Evolutionary conservation across 1,139 yeast species (phyloP).

Genomic region (Lodderomyces elongisporus): DNA sequence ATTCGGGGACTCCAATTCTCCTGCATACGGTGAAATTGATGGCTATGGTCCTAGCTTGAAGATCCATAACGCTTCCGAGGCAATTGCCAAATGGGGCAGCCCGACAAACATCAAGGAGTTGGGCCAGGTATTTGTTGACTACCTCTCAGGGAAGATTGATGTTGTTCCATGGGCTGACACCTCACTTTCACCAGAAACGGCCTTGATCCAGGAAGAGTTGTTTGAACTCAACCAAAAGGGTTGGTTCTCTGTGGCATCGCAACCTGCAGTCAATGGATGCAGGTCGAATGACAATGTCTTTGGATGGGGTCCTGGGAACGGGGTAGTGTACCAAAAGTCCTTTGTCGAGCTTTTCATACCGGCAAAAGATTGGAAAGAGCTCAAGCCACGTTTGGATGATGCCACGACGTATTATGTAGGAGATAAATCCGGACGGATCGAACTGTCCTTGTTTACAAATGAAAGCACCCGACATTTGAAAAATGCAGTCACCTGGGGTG

Average conservation of each 20-base stretch:
- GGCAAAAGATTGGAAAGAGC: constrained; percentile 73
- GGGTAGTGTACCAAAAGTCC: constrained; percentile 88
- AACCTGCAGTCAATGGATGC: constrained; percentile 84
- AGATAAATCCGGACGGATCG: constrained; percentile 52
- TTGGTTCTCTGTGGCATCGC: constrained; percentile 87
- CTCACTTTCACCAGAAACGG: constrained; percentile 83
- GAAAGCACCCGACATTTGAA: constrained; percentile 28
- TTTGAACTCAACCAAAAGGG: constrained; percentile 71
- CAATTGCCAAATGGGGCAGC: constrained; percentile 75
- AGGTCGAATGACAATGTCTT: constrained; percentile 77
- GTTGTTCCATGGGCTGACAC: constrained; percentile 90
- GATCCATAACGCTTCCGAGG: constrained; percentile 60
- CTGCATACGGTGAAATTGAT: constrained; percentile 96
- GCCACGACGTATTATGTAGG: constrained; percentile 70
- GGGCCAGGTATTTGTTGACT: constrained; percentile 62
- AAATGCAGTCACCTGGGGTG: constrained; percentile 95
- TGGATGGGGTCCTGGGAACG: constrained; percentile 97
- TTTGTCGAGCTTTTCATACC: constrained; percentile 82
- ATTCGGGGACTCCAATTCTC: constrained; percentile 95
- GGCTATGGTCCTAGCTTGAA: constrained; percentile 94
- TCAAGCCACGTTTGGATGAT: constrained; percentile 39
- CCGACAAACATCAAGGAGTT: constrained; percentile 66
- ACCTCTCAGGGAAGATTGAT: constrained; percentile 69
- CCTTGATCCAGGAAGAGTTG: constrained; percentile 85
- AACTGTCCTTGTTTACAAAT: constrained; percentile 49